These are phyloP conservation scores for Fraxinus ornus DNA, from an alignment of 305 asterid genomes.

Conservation along the genomic window DNA sequence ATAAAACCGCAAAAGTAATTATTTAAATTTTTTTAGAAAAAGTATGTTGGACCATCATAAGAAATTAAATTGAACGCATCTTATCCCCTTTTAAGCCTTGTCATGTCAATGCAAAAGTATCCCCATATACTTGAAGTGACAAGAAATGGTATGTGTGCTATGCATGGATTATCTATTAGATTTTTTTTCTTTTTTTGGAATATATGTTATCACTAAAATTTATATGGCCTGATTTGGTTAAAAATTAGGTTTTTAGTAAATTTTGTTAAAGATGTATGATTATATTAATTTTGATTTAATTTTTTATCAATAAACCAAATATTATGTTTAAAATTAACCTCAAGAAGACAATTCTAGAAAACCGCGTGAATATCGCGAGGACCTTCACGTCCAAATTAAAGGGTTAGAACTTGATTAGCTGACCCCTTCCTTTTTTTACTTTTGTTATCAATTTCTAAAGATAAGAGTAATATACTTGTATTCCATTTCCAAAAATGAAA, in stretches of 20 bases:
- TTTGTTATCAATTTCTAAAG: neutral
- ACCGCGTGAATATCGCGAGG: neutral
- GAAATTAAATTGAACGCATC: neutral
- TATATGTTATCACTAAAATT: neutral
- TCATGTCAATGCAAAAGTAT: neutral
- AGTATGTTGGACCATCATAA: neutral
- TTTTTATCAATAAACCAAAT: neutral
- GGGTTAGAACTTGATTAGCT: neutral
- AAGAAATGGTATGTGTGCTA: neutral
- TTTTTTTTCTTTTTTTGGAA: neutral
- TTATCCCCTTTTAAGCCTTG: neutral
- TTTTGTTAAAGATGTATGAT: neutral
- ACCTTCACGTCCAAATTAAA: neutral
- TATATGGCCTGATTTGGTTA: neutral
- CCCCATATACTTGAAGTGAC: neutral
- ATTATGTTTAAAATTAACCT: too few relatives aligned
- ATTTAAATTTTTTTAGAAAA: neutral
- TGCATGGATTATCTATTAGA: neutral
- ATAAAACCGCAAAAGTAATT: neutral
- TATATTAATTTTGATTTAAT: too few relatives aligned
- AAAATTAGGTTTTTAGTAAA: too few relatives aligned
- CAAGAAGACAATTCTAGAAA: neutral
- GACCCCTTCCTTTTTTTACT: neutral
- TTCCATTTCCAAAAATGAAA: neutral
- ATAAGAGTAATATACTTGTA: neutral